phyloP scores from a whole-genome alignment of 495 filamentous ascomycete species.

The Patellaria atrata region DNA sequence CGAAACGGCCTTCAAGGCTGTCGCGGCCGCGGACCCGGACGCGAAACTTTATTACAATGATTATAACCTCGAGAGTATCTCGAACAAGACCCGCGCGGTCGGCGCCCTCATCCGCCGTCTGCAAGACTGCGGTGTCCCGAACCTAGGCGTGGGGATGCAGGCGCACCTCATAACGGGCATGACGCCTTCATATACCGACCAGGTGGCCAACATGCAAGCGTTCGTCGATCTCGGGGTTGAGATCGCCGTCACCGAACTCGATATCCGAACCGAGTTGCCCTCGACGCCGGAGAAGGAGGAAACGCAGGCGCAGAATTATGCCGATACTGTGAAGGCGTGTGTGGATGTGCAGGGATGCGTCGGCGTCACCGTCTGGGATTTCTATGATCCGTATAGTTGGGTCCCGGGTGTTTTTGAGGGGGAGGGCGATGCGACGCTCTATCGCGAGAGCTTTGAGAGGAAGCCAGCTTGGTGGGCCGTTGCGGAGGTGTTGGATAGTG shows the following conservation, averaged over 20 bases:
- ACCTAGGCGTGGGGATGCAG: slow-evolving; percentile 48
- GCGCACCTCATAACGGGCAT: slow-evolving; percentile 42
- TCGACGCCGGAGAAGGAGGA: slow-evolving; percentile 32
- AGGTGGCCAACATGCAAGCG: slow-evolving; percentile 28
- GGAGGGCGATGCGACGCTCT: slow-evolving; percentile 20
- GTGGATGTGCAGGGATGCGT: slow-evolving; percentile 43
- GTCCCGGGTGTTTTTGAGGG: slow-evolving; percentile 22
- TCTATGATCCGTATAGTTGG: slow-evolving; percentile 35
- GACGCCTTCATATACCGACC: slow-evolving; percentile 29
- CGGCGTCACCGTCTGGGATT: slow-evolving; percentile 56
- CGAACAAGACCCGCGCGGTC: slow-evolving; percentile 34
- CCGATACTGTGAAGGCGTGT: slow-evolving; percentile 43
- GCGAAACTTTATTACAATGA: slow-evolving; percentile 56
- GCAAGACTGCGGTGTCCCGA: slow-evolving; percentile 34
- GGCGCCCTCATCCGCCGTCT: slow-evolving; percentile 35
- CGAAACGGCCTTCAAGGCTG: slow-evolving; percentile 22
- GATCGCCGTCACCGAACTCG: slow-evolving; percentile 49
- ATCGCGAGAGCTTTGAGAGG: slow-evolving; percentile 11
- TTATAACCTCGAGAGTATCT: slow-evolving; percentile 46
- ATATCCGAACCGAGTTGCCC: slow-evolving; percentile 33
- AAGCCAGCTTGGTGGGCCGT: slow-evolving; percentile 18
- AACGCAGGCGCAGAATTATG: slow-evolving; percentile 46
- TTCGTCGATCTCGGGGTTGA: slow-evolving; percentile 39
- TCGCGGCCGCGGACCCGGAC: slow-evolving; percentile 24
- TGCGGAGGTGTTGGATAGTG: slow-evolving; percentile 8